Evolutionary conservation across 805 yeast species (phyloP).

Genomic region (Candida qinlingensis): DNA sequence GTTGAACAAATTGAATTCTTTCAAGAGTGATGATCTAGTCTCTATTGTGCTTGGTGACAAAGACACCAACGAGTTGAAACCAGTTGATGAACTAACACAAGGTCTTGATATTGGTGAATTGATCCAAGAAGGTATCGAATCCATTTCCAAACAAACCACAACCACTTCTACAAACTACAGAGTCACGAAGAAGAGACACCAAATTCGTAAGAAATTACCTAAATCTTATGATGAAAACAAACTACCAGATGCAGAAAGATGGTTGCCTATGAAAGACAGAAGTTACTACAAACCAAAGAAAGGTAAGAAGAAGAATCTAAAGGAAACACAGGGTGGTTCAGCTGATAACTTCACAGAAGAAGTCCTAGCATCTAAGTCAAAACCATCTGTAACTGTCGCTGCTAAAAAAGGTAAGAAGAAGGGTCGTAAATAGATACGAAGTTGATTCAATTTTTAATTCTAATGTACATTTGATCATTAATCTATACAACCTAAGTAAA

Average conservation of each 20-base stretch:
- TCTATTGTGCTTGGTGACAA: slow-evolving; percentile 26
- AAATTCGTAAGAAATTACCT: slow-evolving; percentile 33
- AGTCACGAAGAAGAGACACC: slow-evolving; percentile 27
- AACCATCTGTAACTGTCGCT: slow-evolving; percentile 2
- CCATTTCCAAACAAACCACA: slow-evolving; percentile 11
- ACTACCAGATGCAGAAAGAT: slow-evolving; percentile 66
- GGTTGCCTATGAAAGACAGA: slow-evolving; percentile 88
- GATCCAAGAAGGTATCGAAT: slow-evolving; percentile 19
- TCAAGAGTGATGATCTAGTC: slow-evolving; percentile 22
- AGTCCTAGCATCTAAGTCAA: slow-evolving; percentile 13
- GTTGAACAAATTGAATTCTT: slow-evolving; percentile 25
- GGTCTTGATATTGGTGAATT: slow-evolving; percentile 29
- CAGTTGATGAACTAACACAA: slow-evolving; percentile 24
- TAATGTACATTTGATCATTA: slow-evolving; percentile 5
- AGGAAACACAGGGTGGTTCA: slow-evolving; percentile 58
- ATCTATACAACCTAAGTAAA: slow-evolving; percentile 49
- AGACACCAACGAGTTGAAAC: slow-evolving; percentile 16
- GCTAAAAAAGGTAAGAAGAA: slow-evolving; percentile 21
- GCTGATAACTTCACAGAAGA: slow-evolving; percentile 44
- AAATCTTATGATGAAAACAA: slow-evolving; percentile 34
- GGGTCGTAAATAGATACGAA: slow-evolving; percentile 20
- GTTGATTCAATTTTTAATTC: not conserved
- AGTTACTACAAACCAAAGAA: slow-evolving; percentile 76
- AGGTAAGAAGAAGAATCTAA: slow-evolving; percentile 35
- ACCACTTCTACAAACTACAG: slow-evolving; percentile 11